Conservation (phyloP, 805 yeast species). For the Nadsonia fulvescens region DNA sequence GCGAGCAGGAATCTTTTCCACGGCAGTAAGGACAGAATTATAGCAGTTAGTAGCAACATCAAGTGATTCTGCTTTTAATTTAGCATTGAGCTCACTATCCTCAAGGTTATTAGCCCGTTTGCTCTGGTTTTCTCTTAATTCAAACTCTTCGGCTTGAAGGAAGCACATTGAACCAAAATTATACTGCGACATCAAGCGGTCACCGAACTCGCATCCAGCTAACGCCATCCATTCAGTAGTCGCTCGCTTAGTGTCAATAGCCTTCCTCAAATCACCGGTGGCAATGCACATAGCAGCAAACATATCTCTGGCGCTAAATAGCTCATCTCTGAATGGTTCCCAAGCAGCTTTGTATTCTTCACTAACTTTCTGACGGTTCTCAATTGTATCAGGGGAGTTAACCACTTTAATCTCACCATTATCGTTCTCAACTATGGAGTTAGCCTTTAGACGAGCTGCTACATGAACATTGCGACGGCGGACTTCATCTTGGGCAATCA, state of each 20-base stretch:
- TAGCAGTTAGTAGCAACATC: no score
- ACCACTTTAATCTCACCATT: slow-evolving; percentile 1
- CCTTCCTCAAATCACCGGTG: slow-evolving; percentile 46
- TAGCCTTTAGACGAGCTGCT: slow-evolving; percentile 5
- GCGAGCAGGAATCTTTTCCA: slow-evolving; percentile 23
- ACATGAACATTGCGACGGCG: slow-evolving; percentile 16
- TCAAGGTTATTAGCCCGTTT: slow-evolving; percentile 10
- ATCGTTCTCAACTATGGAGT: slow-evolving; percentile 1
- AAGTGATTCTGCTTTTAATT: no score
- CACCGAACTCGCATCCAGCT: slow-evolving; percentile 49
- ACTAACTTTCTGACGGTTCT: slow-evolving; percentile 1
- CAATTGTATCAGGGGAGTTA: slow-evolving; percentile 7
- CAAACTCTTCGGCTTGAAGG: slow-evolving; percentile 46
- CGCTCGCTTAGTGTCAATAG: slow-evolving; percentile 40
- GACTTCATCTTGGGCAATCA: slow-evolving; percentile 50
- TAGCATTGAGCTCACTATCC: slow-evolving; percentile 9
- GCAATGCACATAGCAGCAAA: slow-evolving; percentile 54
- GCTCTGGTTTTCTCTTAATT: slow-evolving; percentile 25
- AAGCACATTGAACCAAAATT: slow-evolving; percentile 55
- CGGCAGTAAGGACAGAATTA: slow-evolving; percentile 25
- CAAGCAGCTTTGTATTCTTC: slow-evolving; percentile 10
- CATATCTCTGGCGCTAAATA: slow-evolving; percentile 59
- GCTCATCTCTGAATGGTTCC: slow-evolving; percentile 54
- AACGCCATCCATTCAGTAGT: slow-evolving; percentile 58
- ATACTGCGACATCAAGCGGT: slow-evolving; percentile 31